Base-by-base conservation (phyloP, 1,284 basidiomycete genomes). In the Pseudozyma sp. region DNA sequence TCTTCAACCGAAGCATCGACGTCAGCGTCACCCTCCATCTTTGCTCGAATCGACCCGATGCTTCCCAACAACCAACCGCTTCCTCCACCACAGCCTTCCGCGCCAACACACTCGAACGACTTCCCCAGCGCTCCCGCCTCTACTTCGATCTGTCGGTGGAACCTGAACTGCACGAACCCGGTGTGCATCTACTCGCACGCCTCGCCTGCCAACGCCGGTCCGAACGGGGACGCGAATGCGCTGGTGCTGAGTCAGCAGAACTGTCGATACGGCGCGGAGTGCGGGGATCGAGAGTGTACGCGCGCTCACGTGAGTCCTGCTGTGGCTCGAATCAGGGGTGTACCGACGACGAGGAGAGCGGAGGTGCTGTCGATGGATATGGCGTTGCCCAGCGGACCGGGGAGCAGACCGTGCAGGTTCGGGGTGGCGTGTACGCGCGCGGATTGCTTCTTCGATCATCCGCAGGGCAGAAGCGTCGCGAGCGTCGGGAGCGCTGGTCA, bases 131-230 rank as follows among this genome's bases (percentile, higher is more conserved):
- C 40, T 8, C 82, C 82, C 0, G 51, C 59, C 19, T 61, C 82
- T 29, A 43, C 63, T 2, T 64, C 78, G 8, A 58, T 81, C 19
- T 84, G 82, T 49, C 75, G 80, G 5, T 84, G 72, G 58, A 73
- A 69, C 35, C 45, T 79, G 0, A 57, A 58, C 9, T 84, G 82
- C 66, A 84, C 82, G 19, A 80, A 81, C 40, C 81, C 81, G 2
- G 64, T 77, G 67, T 84, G 82, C 47, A 33, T 43, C 6, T 84
- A 80, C 68, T 73, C 71, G 30, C 82, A 84, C 47, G 79, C 81
- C 3, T 75, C 81, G 7, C 77, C 82, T 1, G 65, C 68, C 46
- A 74, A 77, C 51, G 75, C 79, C 9, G 69, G 75, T 9, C 59
- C 63, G 7, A 45, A 57, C 4, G 68, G 68, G 10, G 73, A 79